Evolutionary conservation across 148 eudicot species (phyloP), one percentile per base, ranked within the genome.

Genomic region (Beta vulgaris): DNA sequence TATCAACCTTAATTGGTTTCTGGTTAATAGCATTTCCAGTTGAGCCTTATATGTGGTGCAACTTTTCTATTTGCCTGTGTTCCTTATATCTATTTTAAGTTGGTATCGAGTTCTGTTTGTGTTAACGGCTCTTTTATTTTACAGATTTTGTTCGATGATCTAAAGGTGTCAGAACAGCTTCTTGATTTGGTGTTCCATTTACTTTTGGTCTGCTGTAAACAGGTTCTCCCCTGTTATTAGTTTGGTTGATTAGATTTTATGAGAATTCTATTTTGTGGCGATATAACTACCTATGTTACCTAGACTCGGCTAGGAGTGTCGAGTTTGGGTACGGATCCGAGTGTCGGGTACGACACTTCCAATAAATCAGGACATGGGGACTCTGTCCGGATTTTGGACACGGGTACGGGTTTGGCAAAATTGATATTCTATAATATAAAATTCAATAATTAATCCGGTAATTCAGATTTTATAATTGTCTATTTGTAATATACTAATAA

Each of bases 101-200:
- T 10, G 57, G 44, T 31, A 8, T 34, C 21, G 37, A 26, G 61
- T 51, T 35, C 36, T 49, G 28, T 61, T 32, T 70, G 61, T 35
- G 63, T 60, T 62, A 11, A 73, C 42, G 37, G 8, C 65, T 62
- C 59, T 32, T 64, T 73, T 43, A 55, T 44, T 59, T 81, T 82
- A 32, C 97, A 95, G 98, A 89, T 95, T 81, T 68, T 95, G 83
- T 86, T 92, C 9, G 98, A 95, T 66, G 97, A 95, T 78, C 76
- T 89, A 80, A 91, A 85, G 78, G 86, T 95, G 76, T 87, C 90
- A 55, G 92, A 86, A 65, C 97, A 92, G 82, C 79, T 92, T 75
- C 82, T 95, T 82, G 99, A 95, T 85, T 83, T 95, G 80, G 90
- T 92, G 76, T 91, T 90, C 80, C 89, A 84, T 83, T 48, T 83